Base-by-base conservation (phyloP, 202 grass and related monocot genomes). In the Schoenoplectus triqueter region DNA sequence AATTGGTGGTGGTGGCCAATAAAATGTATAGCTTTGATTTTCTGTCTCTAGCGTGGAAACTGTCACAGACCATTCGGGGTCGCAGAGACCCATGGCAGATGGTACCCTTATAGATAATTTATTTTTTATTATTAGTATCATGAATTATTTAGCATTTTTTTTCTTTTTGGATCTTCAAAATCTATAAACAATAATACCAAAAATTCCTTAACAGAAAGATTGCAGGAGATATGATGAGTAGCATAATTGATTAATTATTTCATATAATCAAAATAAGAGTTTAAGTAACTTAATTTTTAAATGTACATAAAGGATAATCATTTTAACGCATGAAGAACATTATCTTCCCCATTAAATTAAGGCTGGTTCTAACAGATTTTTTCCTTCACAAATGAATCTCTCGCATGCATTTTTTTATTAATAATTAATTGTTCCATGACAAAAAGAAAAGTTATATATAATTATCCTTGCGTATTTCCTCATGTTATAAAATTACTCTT, bases 11-110 rank as follows among this genome's bases (percentile, higher is more conserved):
- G 73, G 73, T 55, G 73, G 73, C 21, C 73, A 56, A 55, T 76
- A 76, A 76, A 73, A 56, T 56, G 20, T 56, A 56, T 76, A 39
- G 49, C 10, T 76, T 76, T 76, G 73, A 76, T 39, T 76, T 76
- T 49, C 73, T 76, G 73, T 76, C 73, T 76, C 20, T 39, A 31
- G 50, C 5, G 8, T 14, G 11, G 10, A 56, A 20, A 76, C 49
- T 55, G 50, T 76, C 73, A 76, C 48, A 76, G 20, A 76, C 42
- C 42, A 50, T 72, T 72, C 49, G n/a, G 69, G 69, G 69, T 72
- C 15, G 2, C 68, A 20, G 69, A 72, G 69, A 72, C 50, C 52
- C 19, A 76, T 56, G 73, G 20, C 50, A 55, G 73, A 76, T 76
- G 73, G 73, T 21, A 55, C 50, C 73, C 51, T 76, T 19, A 20